Evolutionary conservation across 257 asterid species (phyloP).

Genomic region (Solanum peruvianum): DNA sequence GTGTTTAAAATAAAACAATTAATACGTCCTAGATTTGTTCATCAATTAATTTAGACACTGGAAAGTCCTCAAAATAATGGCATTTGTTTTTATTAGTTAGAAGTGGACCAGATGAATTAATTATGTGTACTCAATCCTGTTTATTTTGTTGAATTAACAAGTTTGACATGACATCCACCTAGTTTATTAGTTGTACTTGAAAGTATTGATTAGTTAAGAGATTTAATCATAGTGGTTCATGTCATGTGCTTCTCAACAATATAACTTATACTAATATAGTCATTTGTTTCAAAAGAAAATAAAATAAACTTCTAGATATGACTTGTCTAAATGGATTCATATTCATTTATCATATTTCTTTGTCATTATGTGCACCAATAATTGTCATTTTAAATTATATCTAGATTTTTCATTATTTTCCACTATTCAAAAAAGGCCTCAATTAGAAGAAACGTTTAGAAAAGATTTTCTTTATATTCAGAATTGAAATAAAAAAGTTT

Average conservation of each 20-base stretch:
- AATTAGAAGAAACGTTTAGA: no score
- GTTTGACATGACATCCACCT: neutral
- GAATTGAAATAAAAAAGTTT: no score
- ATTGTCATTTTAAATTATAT: no score
- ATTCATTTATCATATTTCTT: neutral
- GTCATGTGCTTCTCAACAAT: neutral
- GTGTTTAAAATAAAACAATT: neutral
- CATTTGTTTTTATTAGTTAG: neutral
- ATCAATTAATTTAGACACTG: neutral
- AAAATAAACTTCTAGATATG: neutral
- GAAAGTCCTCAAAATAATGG: neutral
- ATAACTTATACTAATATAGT: neutral
- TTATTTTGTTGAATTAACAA: neutral
- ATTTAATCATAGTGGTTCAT: neutral
- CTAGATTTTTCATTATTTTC: no score
- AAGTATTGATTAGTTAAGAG: neutral
- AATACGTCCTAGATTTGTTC: neutral
- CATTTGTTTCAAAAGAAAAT: neutral
- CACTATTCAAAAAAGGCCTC: neutral
- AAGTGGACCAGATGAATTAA: neutral
- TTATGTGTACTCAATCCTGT: neutral
- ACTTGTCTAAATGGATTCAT: neutral
- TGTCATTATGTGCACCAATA: neutral
- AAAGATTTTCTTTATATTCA: no score
- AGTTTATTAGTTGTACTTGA: neutral